A percentile compares a stretch with the other conserved stretches of the same genome.
Conservation (phyloP, 2,329 filamentous ascomycete genomes). For the Aspergillus chevalieri region DNA sequence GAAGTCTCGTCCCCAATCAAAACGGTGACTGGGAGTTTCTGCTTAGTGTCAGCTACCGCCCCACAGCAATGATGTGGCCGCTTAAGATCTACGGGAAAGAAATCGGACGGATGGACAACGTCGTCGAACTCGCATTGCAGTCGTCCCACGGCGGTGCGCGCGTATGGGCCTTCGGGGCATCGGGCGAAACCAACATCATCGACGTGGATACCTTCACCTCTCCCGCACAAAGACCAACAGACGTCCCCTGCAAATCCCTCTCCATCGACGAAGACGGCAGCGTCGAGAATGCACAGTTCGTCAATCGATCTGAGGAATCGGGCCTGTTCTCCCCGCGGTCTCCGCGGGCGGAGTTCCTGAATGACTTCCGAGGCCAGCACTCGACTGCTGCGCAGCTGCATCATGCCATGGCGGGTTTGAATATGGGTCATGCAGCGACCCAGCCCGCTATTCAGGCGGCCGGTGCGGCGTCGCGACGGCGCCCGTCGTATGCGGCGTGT, state of each 20-base stretch:
- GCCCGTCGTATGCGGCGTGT: slow-evolving; percentile 30
- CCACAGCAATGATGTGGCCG: slow-evolving; percentile 41
- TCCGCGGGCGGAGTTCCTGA: slow-evolving; percentile 12
- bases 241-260: slow-evolving; percentile 19
- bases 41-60: slow-evolving; percentile 30
- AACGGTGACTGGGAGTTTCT: slow-evolving; percentile 38
- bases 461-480: slow-evolving; percentile 9
- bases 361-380: slow-evolving; percentile 20
- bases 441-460: neutral
- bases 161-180: slow-evolving; percentile 48
- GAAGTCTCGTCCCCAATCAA: slow-evolving; percentile 28
- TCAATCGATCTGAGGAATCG: slow-evolving; percentile 10
- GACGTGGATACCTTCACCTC: slow-evolving; percentile 35
- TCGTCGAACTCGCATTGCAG: slow-evolving; percentile 49
- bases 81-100: slow-evolving; percentile 45
- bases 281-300: slow-evolving; percentile 13
- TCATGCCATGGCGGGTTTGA: neutral
- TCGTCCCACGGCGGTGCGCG: slow-evolving; percentile 36
- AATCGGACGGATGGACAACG: slow-evolving; percentile 40
- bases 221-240: slow-evolving; percentile 3
- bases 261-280: slow-evolving; percentile 22
- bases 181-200: slow-evolving; percentile 43
- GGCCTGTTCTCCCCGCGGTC: slow-evolving; percentile 4
- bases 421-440: neutral
- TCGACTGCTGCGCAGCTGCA: slow-evolving; percentile 11